A percentile compares a stretch with the other conserved stretches of the same genome.
Conservation (phyloP, 2,329 filamentous ascomycete species). For the Botryosphaeria dothidea region DNA sequence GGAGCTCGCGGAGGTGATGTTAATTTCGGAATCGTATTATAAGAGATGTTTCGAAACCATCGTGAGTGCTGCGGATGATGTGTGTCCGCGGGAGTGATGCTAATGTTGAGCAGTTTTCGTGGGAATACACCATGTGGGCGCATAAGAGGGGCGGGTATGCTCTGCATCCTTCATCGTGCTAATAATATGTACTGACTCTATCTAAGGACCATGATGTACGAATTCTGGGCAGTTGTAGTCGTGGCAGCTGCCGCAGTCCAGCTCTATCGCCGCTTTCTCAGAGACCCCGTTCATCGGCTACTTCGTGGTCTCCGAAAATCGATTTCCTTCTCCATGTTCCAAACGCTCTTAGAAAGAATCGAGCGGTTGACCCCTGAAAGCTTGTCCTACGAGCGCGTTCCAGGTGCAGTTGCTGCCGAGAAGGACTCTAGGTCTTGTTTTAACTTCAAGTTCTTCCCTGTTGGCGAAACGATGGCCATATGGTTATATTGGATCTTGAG, state of each 20-base stretch:
- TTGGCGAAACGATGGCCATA: background rate
- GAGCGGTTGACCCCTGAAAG: background rate
- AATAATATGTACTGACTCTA: background rate
- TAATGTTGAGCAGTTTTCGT: conserved; percentile 1
- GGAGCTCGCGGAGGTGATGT: background rate
- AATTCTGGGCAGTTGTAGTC: background rate
- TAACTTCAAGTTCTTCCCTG: background rate
- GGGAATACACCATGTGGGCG: conserved; percentile 7
- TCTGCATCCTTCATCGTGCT: background rate
- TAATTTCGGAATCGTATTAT: conserved; percentile 2
- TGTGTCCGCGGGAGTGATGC: background rate
- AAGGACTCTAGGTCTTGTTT: conserved; percentile 8
- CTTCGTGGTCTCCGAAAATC: background rate
- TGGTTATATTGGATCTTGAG: conserved; percentile 5
- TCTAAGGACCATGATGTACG: background rate
- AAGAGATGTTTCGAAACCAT: background rate
- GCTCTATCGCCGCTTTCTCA: background rate
- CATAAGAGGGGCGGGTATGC: conserved; percentile 4
- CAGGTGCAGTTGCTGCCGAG: background rate
- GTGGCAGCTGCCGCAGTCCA: background rate
- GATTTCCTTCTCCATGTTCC: background rate
- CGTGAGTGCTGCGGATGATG: background rate
- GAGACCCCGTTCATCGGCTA: background rate
- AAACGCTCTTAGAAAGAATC: background rate
- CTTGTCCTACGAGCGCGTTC: background rate